phyloP scores from a whole-genome alignment of 2,329 filamentous ascomycete species.

The Hirsutella minnesotensis region DNA sequence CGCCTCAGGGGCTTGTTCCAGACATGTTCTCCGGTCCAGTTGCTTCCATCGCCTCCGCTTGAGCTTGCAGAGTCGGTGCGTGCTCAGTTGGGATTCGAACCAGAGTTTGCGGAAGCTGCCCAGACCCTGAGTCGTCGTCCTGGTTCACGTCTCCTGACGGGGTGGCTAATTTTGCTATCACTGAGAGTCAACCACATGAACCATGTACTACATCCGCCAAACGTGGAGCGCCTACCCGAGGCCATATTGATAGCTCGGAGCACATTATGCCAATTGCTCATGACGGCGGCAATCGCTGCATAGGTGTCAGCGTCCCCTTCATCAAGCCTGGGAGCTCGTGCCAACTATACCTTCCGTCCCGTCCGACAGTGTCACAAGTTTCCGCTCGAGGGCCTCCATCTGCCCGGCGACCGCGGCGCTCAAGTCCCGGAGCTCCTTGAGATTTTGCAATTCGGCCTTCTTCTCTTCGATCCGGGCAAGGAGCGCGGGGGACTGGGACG shows the following conservation, averaged over 20 bases:
- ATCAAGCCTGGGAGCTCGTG: conserved; percentile 18
- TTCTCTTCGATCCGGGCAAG: conserved; percentile 74
- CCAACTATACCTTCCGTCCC: conserved; percentile 55
- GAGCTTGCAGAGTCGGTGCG: conserved; percentile 50
- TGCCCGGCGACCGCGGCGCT: conserved; percentile 68
- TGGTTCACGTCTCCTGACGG: conserved; percentile 29
- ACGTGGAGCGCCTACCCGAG: conserved; percentile 45
- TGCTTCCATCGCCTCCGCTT: conserved; percentile 39
- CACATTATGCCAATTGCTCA: conserved; percentile 83
- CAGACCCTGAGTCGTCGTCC: conserved; percentile 24
- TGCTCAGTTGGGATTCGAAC: conserved; percentile 79
- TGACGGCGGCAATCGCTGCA: conserved; percentile 67
- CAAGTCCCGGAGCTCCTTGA: conserved; percentile 66
- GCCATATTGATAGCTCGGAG: conserved; percentile 79
- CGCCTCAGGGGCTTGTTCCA: not conserved
- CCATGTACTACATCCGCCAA: conserved; percentile 5
- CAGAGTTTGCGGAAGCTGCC: conserved; percentile 65
- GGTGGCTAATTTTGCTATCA: conserved; percentile 56
- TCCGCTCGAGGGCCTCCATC: conserved; percentile 73
- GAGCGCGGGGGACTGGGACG: conserved; percentile 57
- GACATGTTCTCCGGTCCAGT: conserved; percentile 26
- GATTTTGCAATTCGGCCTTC: conserved; percentile 67
- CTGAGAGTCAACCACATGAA: not conserved
- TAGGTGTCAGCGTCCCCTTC: conserved; percentile 11
- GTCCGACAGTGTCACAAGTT: conserved; percentile 64